Percentiles rank a stretch among this genome's conserved stretches.
phyloP scores from a whole-genome alignment of 2,329 filamentous ascomycete species.

The Nemania sp. region DNA sequence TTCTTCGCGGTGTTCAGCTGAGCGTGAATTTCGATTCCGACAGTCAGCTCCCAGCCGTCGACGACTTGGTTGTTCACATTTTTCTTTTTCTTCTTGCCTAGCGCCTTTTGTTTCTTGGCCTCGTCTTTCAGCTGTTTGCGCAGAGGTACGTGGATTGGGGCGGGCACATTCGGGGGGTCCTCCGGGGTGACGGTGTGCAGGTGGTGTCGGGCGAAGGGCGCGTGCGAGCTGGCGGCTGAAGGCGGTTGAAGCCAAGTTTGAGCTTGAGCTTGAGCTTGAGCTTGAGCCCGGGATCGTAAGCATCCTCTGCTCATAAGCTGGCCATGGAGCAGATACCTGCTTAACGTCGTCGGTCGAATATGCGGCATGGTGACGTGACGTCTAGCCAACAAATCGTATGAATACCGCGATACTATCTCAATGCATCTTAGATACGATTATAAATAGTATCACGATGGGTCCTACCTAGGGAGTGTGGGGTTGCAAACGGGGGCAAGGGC shows the following conservation, averaged over 20 bases:
- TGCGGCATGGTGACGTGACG: slow-evolving; percentile 56
- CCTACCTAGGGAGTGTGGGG: no score
- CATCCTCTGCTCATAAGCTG: slow-evolving; percentile 59
- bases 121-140: slow-evolving; percentile 80
- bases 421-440: not conserved
- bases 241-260: slow-evolving; percentile 19
- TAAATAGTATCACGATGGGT: no score
- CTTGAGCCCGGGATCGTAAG: slow-evolving; percentile 45
- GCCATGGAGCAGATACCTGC: slow-evolving; percentile 63
- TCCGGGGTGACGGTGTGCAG: slow-evolving; percentile 52
- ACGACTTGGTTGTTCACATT: slow-evolving; percentile 64
- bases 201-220: slow-evolving; percentile 38
- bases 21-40: slow-evolving; percentile 97
- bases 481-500: no score
- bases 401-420: not conserved
- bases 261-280: no score
- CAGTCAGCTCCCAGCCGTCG: slow-evolving; percentile 88
- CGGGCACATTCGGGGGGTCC: slow-evolving; percentile 40
- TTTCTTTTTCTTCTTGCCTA: slow-evolving; percentile 59
- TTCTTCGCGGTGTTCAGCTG: slow-evolving; percentile 91
- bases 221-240: slow-evolving; percentile 13
- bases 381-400: not conserved
- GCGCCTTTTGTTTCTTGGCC: slow-evolving; percentile 62
- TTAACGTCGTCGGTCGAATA: slow-evolving; percentile 58
- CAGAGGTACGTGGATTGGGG: slow-evolving; percentile 61